Percentiles rank a stretch among this genome's conserved stretches.
Evolutionary conservation across 305 asterid species (phyloP).

Genomic region (Fraxinus angustifolia): DNA sequence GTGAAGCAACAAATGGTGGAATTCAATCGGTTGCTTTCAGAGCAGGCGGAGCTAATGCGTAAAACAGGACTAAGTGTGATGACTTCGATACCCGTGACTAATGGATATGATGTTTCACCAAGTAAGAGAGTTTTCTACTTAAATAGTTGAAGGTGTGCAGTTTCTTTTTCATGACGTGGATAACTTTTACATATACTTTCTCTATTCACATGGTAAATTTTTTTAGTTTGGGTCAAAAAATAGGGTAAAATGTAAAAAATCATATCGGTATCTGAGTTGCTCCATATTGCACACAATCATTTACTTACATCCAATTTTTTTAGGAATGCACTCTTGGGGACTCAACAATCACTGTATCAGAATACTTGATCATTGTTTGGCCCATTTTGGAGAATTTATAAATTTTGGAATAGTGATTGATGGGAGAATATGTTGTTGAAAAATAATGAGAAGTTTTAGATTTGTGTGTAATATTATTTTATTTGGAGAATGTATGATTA

Average conservation of each 20-base stretch:
- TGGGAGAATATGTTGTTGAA: too few species aligned
- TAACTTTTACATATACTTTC: not conserved
- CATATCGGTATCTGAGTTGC: not conserved
- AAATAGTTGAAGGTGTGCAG: not conserved
- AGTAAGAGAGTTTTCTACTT: constrained; percentile 44
- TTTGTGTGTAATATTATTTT: too few species aligned
- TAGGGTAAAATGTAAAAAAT: not conserved
- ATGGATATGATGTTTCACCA: constrained; percentile 61
- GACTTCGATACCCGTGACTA: constrained; percentile 50
- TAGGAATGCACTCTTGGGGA: not conserved
- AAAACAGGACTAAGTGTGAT: constrained; percentile 49
- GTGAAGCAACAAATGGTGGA: constrained; percentile 75
- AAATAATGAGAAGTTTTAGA: too few species aligned
- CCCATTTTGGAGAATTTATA: not conserved
- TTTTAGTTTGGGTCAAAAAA: not conserved
- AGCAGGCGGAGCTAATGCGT: constrained; percentile 59
- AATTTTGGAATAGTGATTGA: not conserved
- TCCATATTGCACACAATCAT: not conserved
- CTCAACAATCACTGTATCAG: not conserved
- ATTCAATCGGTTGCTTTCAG: constrained; percentile 69
- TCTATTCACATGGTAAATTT: not conserved
- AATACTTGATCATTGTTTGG: not conserved
- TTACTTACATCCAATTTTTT: not conserved
- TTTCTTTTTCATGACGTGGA: not conserved
- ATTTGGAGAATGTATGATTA: too few species aligned